Conservation (phyloP, 306 rosid genomes). For the Prunus armeniaca region DNA sequence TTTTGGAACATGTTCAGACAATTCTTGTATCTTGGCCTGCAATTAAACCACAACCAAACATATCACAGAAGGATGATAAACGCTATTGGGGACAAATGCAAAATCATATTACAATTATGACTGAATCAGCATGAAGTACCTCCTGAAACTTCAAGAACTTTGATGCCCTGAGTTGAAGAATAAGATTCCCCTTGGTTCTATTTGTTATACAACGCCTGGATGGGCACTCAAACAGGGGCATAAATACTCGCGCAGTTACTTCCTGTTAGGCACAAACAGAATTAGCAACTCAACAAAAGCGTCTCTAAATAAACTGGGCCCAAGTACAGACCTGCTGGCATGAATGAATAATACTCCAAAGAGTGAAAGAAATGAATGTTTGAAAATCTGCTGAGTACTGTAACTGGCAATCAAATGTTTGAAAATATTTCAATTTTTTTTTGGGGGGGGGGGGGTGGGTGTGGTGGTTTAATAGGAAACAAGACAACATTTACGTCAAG, state of each 20-base stretch:
- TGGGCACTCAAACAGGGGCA: conserved; percentile 93
- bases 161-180: conserved; percentile 93
- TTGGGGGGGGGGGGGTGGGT: background rate
- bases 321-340: background rate
- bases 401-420: background rate
- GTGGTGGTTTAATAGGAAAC: background rate
- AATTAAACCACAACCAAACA: conserved; percentile 30
- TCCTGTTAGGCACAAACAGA: conserved; percentile 54
- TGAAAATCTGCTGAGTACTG: background rate
- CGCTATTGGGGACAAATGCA: conserved; percentile 8
- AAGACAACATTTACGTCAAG: background rate
- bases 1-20: conserved; percentile 96
- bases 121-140: conserved; percentile 36
- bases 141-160: conserved; percentile 97
- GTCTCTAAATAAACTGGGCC: conserved; percentile 2
- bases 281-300: conserved; percentile 11
- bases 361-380: background rate
- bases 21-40: conserved; percentile 98
- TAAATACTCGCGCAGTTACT: conserved; percentile 92
- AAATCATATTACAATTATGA: conserved; percentile 10
- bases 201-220: conserved; percentile 72
- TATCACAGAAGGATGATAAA: conserved; percentile 6
- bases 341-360: background rate
- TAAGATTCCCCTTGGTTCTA: conserved; percentile 70
- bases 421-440: too few relatives aligned